A percentile compares a stretch with the other conserved stretches of the same genome.
These are phyloP conservation scores for Phytopythium cucurbitacearum DNA, from an alignment of 352 stramenopile genomes.

Conservation along the genomic window DNA sequence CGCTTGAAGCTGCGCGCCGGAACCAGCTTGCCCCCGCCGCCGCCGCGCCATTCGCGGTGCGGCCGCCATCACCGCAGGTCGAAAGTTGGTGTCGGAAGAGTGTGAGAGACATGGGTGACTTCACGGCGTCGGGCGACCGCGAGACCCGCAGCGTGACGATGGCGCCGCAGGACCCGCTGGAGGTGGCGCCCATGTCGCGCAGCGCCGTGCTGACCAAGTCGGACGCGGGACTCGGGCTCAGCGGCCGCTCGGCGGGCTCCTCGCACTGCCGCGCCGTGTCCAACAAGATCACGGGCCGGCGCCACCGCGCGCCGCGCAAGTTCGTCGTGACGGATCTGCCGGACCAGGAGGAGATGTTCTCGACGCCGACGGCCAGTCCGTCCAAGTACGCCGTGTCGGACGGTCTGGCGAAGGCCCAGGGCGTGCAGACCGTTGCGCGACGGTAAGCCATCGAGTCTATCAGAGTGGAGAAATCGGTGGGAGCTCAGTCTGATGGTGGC, in stretches of 20 bases:
- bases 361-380: slow-evolving; percentile 6
- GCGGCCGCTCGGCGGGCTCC: slow-evolving; percentile 20
- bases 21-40: no score
- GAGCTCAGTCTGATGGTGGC: not conserved
- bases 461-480: not conserved
- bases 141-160: slow-evolving; percentile 7
- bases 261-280: not conserved
- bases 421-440: not conserved
- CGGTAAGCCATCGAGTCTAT: not conserved
- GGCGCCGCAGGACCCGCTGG: slow-evolving; percentile 1
- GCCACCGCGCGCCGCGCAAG: slow-evolving; percentile 46
- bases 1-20: no score
- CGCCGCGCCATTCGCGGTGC: no score
- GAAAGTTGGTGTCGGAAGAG: no score
- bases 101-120: no score
- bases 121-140: not conserved
- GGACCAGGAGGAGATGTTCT: slow-evolving; percentile 28
- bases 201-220: slow-evolving; percentile 3
- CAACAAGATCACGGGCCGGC: slow-evolving; percentile 52
- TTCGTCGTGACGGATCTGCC: slow-evolving; percentile 75
- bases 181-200: slow-evolving; percentile 1
- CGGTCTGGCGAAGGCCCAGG: not conserved
- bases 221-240: not conserved
- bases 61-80: no score
- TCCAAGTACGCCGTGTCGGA: slow-evolving; percentile 1